Evolutionary conservation across 1,284 basidiomycete genomes (phyloP).

Genomic region (Boletus nobilissimus): DNA sequence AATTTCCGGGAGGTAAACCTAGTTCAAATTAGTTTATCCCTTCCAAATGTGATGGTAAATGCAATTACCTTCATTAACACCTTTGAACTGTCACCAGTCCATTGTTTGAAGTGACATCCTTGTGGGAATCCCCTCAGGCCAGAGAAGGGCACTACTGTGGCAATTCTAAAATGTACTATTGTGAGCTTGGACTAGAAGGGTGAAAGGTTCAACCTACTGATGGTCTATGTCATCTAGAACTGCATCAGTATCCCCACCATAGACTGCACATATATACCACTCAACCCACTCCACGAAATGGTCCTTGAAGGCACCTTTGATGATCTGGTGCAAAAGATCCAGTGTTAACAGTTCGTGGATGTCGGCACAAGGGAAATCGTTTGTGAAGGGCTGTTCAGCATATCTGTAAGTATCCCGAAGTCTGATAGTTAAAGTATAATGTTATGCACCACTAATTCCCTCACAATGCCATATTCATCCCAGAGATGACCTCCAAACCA

Average conservation of each 20-base stretch:
- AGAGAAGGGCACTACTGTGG: neutral
- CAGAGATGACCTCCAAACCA: neutral
- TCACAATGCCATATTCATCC: slow-evolving; percentile 10
- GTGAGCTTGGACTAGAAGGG: neutral
- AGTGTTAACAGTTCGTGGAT: neutral
- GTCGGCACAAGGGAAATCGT: neutral
- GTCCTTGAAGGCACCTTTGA: slow-evolving; percentile 7
- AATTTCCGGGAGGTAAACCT: neutral
- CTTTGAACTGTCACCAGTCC: slow-evolving; percentile 6
- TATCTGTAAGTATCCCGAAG: neutral
- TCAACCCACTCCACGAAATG: neutral
- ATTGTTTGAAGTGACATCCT: slow-evolving; percentile 12
- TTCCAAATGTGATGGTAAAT: neutral
- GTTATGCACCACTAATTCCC: slow-evolving; percentile 1
- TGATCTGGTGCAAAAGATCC: slow-evolving; percentile 3
- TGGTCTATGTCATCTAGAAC: slow-evolving; percentile 3
- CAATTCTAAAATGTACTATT: neutral
- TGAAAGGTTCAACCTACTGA: neutral
- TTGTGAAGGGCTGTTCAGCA: neutral
- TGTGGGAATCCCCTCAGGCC: neutral
- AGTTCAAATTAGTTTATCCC: neutral
- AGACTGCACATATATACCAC: neutral
- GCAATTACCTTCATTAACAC: slow-evolving; percentile 6
- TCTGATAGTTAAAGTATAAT: neutral
- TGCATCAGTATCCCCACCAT: neutral